Evolutionary conservation across 2,329 filamentous ascomycete species (phyloP).

Genomic region (Diaporthe vaccinii): DNA sequence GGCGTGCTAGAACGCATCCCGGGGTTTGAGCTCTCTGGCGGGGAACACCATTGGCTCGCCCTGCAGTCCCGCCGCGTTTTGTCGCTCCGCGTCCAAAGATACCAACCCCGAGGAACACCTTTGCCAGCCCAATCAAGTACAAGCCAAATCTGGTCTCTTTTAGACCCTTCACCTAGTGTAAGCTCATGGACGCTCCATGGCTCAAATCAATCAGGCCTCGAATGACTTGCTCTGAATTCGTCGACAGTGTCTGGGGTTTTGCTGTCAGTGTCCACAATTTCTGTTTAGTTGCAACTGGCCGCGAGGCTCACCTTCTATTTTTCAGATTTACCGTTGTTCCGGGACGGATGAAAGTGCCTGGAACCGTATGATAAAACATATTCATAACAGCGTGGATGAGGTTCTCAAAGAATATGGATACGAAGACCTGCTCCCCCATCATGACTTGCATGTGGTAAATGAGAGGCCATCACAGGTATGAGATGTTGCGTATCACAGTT

Average conservation of each 20-base stretch:
- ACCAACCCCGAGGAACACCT: neutral
- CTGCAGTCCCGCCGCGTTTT: neutral
- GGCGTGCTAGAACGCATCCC: neutral
- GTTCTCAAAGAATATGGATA: neutral
- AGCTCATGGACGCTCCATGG: neutral
- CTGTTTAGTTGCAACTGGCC: neutral
- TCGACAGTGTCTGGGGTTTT: conserved; percentile 1
- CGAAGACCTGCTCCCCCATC: neutral
- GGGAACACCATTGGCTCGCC: neutral
- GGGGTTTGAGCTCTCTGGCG: neutral
- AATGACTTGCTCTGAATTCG: neutral
- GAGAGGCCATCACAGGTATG: neutral
- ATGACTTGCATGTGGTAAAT: conserved; percentile 1
- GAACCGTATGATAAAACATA: neutral
- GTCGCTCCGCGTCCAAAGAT: neutral
- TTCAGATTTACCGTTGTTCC: neutral
- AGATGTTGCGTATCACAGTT: neutral
- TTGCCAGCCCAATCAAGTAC: neutral
- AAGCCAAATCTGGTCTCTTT: neutral
- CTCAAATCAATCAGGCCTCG: neutral
- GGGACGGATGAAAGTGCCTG: neutral
- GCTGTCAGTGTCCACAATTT: neutral
- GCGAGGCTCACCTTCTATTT: neutral
- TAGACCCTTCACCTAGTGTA: neutral
- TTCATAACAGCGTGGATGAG: neutral